Evolutionary conservation across 192 early-diverging fungal genomes (phyloP), one percentile per base, ranked within the genome.

Genomic region (Gonapodya prolifera): DNA sequence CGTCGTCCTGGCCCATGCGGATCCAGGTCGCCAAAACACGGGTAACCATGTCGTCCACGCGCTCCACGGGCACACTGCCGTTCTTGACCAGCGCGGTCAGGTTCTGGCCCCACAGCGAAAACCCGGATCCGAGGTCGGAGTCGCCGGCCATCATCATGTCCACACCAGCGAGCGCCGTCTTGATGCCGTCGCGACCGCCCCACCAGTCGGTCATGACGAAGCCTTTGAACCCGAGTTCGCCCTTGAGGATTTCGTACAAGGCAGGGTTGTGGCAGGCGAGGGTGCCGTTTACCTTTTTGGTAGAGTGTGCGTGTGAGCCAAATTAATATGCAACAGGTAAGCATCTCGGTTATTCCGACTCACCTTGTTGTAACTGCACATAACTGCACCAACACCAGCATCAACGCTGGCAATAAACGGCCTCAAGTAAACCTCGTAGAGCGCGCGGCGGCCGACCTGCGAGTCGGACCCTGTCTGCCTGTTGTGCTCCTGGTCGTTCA

Each of bases 11-110:
- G 2, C 85, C 82, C 31, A 82, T 16, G 69, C 77, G 73, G 70
- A 80, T 80, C 76, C 80, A 86, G 1, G 87, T 70, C 2, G 86
- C 81, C 17, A 88, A 78, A 33, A 88, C 80, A 23, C 87, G 78
- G 30, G 77, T 87, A 18, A 76, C 87, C 81, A 87, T 85, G 78
- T 88, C 87, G 74, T 87, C 81, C 34, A 88, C 29, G 30, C 87
- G 77, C 8, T 76, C 30, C 70, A 36, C 69, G 0, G 75, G 69
- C 0, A 88, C 83, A 2, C 36, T 33, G n/a, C 81, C 81, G 16
- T 18, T 70, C n/a, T 23, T 34, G 1, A 87, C 81, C 34, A 76
- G 76, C 29, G 30, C 35, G 0, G 78, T 34, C 29, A 85, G 77
- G 34, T 86, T 82, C 0, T 23, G 2, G 32, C 85, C 83, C 84